Percentiles rank a stretch among this genome's conserved stretches.
These are phyloP conservation scores for Saccharum hybrid DNA, from an alignment of 202 grass and related monocot genomes.

Conservation along the genomic window DNA sequence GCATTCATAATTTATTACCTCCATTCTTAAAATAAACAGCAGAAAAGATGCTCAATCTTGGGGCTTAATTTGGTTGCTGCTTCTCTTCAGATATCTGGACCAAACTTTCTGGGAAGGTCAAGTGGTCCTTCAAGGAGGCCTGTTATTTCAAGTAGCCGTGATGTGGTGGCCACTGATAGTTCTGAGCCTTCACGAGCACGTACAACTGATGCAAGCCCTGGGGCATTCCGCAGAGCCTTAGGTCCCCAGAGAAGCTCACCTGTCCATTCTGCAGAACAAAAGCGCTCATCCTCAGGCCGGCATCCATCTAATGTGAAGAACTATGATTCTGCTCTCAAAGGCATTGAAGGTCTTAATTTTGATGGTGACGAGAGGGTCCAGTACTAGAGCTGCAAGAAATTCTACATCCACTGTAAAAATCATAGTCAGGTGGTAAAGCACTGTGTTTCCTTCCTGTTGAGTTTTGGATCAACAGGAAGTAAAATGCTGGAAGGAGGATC, in stretches of 20 bases:
- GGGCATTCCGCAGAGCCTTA: constrained; percentile 65
- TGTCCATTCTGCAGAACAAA: constrained; percentile 55
- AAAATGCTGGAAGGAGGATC: constrained; percentile 38
- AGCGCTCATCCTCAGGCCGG: constrained; percentile 69
- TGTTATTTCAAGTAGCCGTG: constrained; percentile 75
- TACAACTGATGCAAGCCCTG: constrained; percentile 66
- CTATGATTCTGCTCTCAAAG: constrained; percentile 84
- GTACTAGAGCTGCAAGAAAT: constrained; percentile 61
- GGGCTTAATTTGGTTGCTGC: constrained; percentile 47
- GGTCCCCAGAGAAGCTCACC: constrained; percentile 74
- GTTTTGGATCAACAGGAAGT: constrained; percentile 59
- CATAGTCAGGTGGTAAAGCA: constrained; percentile 49
- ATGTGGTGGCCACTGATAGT: constrained; percentile 52
- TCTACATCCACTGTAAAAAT: constrained; percentile 59
- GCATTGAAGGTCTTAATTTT: constrained; percentile 87
- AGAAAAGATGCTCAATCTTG: constrained; percentile 22
- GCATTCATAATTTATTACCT: not conserved
- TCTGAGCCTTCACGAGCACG: constrained; percentile 63
- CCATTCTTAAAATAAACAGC: not conserved
- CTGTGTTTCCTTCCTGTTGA: constrained; percentile 47
- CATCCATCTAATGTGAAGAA: constrained; percentile 68
- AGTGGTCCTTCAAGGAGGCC: constrained; percentile 85
- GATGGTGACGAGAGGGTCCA: constrained; percentile 67
- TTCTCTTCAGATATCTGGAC: constrained; percentile 59
- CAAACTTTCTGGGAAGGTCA: constrained; percentile 78